Evolutionary conservation across 1,284 basidiomycete genomes (phyloP).

Genomic region (Apiotrichum gracile): DNA sequence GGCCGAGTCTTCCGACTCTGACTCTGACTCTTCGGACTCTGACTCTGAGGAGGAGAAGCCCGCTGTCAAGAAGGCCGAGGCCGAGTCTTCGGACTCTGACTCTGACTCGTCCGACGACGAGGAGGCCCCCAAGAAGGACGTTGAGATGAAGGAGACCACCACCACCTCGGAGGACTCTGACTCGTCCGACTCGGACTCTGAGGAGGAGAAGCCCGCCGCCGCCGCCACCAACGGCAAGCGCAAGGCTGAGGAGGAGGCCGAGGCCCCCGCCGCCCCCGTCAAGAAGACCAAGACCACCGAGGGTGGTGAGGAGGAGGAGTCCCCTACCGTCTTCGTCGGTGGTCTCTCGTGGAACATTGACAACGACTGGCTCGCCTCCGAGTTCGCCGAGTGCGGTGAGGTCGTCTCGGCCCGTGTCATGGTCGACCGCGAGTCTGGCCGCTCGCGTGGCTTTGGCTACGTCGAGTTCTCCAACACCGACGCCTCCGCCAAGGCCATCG

Average conservation of each 20-base stretch:
- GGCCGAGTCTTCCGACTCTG: constrained; percentile 14
- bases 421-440: constrained; percentile 81
- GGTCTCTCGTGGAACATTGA: constrained; percentile 95
- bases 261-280: constrained; percentile 51
- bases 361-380: constrained; percentile 88
- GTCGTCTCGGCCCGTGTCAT: constrained; percentile 82
- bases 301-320: constrained; percentile 61
- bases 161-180: neutral
- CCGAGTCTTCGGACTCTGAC: constrained; percentile 25
- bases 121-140: constrained; percentile 17
- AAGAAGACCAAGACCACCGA: constrained; percentile 83
- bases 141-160: constrained; percentile 12
- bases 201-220: constrained; percentile 30
- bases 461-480: constrained; percentile 72
- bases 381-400: constrained; percentile 84
- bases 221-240: constrained; percentile 29
- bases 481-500: constrained; percentile 68
- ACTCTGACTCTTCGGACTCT: constrained; percentile 5
- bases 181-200: constrained; percentile 19
- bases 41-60: constrained; percentile 32
- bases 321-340: constrained; percentile 83
- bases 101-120: constrained; percentile 13
- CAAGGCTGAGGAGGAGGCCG: constrained; percentile 53
- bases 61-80: constrained; percentile 18
- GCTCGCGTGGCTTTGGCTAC: constrained; percentile 89